Percentiles rank a stretch among this genome's conserved stretches.
Conservation (phyloP, 306 rosid species). For the Argentina anserina region DNA sequence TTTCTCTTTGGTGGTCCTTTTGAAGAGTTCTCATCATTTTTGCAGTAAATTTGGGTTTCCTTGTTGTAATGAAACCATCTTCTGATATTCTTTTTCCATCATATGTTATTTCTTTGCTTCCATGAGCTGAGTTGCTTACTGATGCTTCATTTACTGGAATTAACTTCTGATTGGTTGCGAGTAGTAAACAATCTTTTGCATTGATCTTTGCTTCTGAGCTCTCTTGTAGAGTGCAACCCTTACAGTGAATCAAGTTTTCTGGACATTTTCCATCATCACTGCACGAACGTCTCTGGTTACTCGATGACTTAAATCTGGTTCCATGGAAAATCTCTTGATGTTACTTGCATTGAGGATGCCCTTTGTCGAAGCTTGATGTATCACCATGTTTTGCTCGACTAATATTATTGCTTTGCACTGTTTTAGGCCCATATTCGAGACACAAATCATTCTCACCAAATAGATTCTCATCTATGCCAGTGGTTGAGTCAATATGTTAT, state of each 20-base stretch:
- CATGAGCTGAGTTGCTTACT: conserved; percentile 24
- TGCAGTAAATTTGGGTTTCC: conserved; percentile 30
- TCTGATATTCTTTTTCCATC: conserved; percentile 17
- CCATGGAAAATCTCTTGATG: conserved; percentile 1
- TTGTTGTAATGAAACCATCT: conserved; percentile 55
- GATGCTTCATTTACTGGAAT: conserved; percentile 19
- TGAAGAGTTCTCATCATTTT: conserved; percentile 30
- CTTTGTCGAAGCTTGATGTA: conserved; percentile 19
- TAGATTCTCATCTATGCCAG: neutral
- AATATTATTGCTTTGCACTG: conserved; percentile 19
- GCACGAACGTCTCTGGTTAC: conserved; percentile 15
- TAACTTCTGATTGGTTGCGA: neutral
- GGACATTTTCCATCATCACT: conserved; percentile 11
- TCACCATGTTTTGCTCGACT: conserved; percentile 23
- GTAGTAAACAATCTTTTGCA: conserved; percentile 12
- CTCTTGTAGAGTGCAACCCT: conserved; percentile 14
- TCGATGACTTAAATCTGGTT: conserved; percentile 13
- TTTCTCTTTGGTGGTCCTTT: conserved; percentile 24
- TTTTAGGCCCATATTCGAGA: neutral
- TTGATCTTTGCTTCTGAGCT: conserved; percentile 20
- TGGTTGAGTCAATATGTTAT: conserved; percentile 29
- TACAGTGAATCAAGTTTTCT: conserved; percentile 4
- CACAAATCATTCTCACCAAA: conserved; percentile 4
- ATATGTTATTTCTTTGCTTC: conserved; percentile 36
- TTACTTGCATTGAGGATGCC: conserved; percentile 7